Conservation (phyloP, 2,329 filamentous ascomycete species). For the Emydomyces testavorans region DNA sequence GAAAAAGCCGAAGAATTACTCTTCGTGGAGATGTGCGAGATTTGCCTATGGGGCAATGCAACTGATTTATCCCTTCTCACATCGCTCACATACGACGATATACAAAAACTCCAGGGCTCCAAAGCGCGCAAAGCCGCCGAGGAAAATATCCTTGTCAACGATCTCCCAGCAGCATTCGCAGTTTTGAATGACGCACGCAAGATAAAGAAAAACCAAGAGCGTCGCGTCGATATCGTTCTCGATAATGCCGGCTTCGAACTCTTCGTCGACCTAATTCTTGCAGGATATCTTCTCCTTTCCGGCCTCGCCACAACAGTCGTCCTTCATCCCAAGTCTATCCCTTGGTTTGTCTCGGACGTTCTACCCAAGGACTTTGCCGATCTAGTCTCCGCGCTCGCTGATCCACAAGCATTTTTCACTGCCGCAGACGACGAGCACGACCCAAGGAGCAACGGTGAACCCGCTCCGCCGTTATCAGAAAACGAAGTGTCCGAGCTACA, state of each 20-base stretch:
- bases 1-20: conserved; percentile 62
- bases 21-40: conserved; percentile 89
- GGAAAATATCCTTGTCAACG: conserved; percentile 84
- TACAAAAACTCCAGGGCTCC: conserved; percentile 88
- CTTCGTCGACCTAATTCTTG: conserved; percentile 86
- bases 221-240: conserved; percentile 83
- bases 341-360: conserved; percentile 97
- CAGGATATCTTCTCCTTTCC: conserved; percentile 74
- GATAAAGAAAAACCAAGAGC: conserved; percentile 50
- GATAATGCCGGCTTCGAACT: conserved; percentile 97
- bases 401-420: conserved; percentile 67
- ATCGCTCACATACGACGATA: conserved; percentile 83
- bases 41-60: conserved; percentile 94
- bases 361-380: conserved; percentile 72
- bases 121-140: conserved; percentile 76
- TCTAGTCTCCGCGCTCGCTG: conserved; percentile 68
- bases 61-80: conserved; percentile 88
- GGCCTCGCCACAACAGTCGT: conserved; percentile 78
- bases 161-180: conserved; percentile 62
- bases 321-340: conserved; percentile 85
- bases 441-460: conserved; percentile 45
- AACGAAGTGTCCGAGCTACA: conserved; percentile 55
- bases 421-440: conserved; percentile 52
- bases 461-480: conserved; percentile 51
- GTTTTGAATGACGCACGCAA: conserved; percentile 54